Conservation (phyloP, 805 yeast species). For the Saturnispora hagleri region DNA sequence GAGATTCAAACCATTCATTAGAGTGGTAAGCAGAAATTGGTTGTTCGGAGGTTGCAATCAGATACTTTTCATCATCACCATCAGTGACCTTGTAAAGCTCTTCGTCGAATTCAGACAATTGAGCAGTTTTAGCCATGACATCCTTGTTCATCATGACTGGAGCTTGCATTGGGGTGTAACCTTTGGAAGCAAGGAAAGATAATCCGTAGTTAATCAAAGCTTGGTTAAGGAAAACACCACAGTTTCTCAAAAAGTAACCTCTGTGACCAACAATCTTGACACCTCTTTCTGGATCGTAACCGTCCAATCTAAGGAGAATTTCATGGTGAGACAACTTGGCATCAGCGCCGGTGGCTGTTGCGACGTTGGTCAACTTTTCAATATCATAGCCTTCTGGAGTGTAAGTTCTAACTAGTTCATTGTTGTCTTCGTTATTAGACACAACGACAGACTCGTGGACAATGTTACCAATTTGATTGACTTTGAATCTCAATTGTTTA, state of each 20-base stretch:
- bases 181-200: conserved; percentile 61
- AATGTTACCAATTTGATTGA: conserved; percentile 84
- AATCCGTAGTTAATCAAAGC: conserved; percentile 96
- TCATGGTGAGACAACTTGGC: conserved; percentile 92
- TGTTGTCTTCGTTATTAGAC: conserved; percentile 84
- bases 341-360: conserved; percentile 67
- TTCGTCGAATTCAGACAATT: conserved; percentile 95
- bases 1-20: conserved; percentile 96
- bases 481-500: conserved; percentile 62
- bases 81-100: conserved; percentile 94
- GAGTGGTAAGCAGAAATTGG: conserved; percentile 98
- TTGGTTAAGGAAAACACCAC: conserved; percentile 96
- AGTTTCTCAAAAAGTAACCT: conserved; percentile 91
- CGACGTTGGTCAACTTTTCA: conserved; percentile 48
- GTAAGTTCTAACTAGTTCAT: conserved; percentile 83
- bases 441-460: conserved; percentile 88
- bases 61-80: conserved; percentile 95
- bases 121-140: conserved; percentile 98
- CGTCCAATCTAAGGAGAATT: conserved; percentile 86
- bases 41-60: conserved; percentile 98
- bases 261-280: conserved; percentile 96
- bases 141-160: conserved; percentile 99
- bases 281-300: conserved; percentile 98
- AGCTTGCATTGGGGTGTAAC: conserved; percentile 88
- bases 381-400: conserved; percentile 54